Evolutionary conservation across 2,329 filamentous ascomycete genomes (phyloP).

Genomic region (Nemania sp.): DNA sequence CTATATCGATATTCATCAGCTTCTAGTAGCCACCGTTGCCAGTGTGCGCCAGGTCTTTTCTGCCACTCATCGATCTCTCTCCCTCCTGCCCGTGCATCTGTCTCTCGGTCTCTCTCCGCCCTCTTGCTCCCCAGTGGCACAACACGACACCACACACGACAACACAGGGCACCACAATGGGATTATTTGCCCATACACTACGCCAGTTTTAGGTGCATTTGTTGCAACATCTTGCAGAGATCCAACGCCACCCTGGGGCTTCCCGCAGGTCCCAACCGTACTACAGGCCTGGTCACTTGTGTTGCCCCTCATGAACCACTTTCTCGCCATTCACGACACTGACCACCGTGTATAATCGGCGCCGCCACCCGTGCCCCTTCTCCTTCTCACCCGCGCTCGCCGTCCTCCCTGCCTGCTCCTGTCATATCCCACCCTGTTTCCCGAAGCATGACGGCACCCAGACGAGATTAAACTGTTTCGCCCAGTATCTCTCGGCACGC

Average conservation of each 20-base stretch:
- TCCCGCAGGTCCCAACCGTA: conserved; percentile 14
- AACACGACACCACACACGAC: conserved; percentile 11
- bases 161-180: conserved; percentile 12
- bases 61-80: neutral
- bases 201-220: conserved; percentile 5
- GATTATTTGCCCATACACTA: conserved; percentile 12
- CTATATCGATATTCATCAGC: neutral
- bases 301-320: conserved; percentile 16
- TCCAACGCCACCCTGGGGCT: neutral
- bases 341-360: conserved; percentile 13
- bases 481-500: neutral
- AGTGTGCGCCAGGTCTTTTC: conserved; percentile 10
- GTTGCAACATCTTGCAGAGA: neutral
- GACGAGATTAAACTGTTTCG: neutral
- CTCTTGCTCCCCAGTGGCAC: conserved; percentile 25
- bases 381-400: conserved; percentile 4
- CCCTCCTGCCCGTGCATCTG: neutral
- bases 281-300: conserved; percentile 20
- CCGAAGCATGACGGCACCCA: conserved; percentile 7
- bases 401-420: conserved; percentile 6
- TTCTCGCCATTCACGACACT: conserved; percentile 12
- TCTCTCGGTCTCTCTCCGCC: neutral
- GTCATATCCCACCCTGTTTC: conserved; percentile 1
- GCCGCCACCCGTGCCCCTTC: conserved; percentile 2
- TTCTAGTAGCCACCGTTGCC: conserved; percentile 3